phyloP scores from a whole-genome alignment of 371 early-diverging fungal species.

The Encephalitozoon romaleae region DNA sequence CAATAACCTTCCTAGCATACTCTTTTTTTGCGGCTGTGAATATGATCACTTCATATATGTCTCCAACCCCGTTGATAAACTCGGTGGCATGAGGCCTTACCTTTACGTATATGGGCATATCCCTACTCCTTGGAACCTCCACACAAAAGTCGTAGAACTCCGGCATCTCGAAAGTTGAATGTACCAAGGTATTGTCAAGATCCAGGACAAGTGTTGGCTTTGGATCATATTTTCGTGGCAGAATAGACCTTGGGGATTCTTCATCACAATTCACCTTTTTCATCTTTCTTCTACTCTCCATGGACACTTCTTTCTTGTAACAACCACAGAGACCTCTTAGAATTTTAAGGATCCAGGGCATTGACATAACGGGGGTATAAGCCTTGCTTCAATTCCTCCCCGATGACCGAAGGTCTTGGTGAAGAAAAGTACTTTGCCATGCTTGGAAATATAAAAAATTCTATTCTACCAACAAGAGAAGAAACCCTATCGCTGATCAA shows the following conservation, averaged over 20 bases:
- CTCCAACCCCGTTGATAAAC: conserved; percentile 64
- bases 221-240: background rate
- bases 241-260: too few species aligned
- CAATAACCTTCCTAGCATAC: conserved; percentile 89
- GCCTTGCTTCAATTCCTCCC: background rate
- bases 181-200: conserved; percentile 86
- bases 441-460: conserved; percentile 1
- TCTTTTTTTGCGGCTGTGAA: conserved; percentile 71
- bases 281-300: background rate
- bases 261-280: too few species aligned
- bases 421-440: background rate
- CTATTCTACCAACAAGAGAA: background rate
- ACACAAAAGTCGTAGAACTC: conserved; percentile 50
- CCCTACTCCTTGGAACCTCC: conserved; percentile 27
- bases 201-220: conserved; percentile 72
- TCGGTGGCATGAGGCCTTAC: conserved; percentile 48
- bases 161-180: conserved; percentile 63
- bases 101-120: conserved; percentile 7
- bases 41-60: conserved; percentile 79
- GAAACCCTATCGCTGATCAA: conserved; percentile 23
- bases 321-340: background rate
- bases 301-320: background rate
- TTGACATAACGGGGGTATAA: background rate
- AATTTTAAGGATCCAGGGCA: background rate
- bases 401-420: background rate